Percentiles rank a stretch among this genome's conserved stretches.
phyloP scores from a whole-genome alignment of 352 stramenopile genomes.

The Phytophthora ramorum region DNA sequence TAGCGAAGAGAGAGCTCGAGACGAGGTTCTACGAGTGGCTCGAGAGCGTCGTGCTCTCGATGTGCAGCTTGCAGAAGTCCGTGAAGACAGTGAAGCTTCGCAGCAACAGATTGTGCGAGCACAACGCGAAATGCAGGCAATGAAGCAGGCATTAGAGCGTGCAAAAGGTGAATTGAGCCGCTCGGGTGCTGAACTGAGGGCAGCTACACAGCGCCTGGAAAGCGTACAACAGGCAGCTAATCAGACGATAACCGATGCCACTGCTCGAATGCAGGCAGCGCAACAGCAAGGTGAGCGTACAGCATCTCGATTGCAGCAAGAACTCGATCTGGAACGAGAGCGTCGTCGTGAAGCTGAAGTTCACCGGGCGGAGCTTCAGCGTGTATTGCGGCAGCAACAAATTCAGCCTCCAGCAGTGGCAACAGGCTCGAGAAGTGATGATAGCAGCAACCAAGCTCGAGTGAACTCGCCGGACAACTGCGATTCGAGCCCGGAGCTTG shows the following conservation, averaged over 20 bases:
- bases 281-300: constrained; percentile 65
- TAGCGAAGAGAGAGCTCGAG: constrained; percentile 53
- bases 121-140: constrained; percentile 48
- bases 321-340: constrained; percentile 70
- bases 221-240: constrained; percentile 61
- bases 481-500: constrained; percentile 24
- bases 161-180: constrained; percentile 62
- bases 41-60: constrained; percentile 76
- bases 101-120: constrained; percentile 52
- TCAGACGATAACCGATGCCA: constrained; percentile 68
- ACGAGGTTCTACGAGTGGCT: constrained; percentile 47
- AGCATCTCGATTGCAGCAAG: constrained; percentile 46
- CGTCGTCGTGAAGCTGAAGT: constrained; percentile 62
- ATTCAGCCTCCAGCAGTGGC: constrained; percentile 23
- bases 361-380: constrained; percentile 68
- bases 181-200: constrained; percentile 48
- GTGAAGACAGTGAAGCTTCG: constrained; percentile 61
- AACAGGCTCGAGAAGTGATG: constrained; percentile 6
- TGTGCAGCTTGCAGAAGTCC: constrained; percentile 45
- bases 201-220: constrained; percentile 61
- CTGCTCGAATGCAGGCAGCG: constrained; percentile 47
- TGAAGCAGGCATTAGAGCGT: constrained; percentile 63
- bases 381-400: constrained; percentile 45
- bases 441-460: constrained; percentile 17
- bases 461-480: constrained; percentile 3